These are phyloP conservation scores for Colletotrichum kahawae DNA, from an alignment of 2,329 filamentous ascomycete genomes.

Conservation along the genomic window DNA sequence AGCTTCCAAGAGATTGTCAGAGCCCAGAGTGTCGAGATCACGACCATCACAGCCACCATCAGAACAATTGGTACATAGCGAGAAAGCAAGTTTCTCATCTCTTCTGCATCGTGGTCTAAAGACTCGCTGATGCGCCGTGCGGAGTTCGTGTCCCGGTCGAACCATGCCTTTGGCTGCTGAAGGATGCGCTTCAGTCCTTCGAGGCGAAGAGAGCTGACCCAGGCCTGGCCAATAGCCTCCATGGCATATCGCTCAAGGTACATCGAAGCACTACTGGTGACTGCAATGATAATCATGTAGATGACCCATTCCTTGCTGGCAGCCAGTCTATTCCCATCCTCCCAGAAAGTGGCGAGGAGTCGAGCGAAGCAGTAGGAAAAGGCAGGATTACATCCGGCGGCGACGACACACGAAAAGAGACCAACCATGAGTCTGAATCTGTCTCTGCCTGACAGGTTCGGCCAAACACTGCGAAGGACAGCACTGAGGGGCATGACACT, in stretches of 20 bases:
- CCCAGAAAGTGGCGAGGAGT: slow-evolving; percentile 74
- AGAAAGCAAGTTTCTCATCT: slow-evolving; percentile 83
- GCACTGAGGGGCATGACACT: slow-evolving; percentile 38
- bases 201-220: slow-evolving; percentile 75
- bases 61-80: slow-evolving; percentile 76
- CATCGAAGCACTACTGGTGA: slow-evolving; percentile 67
- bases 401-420: slow-evolving; percentile 64
- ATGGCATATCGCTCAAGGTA: slow-evolving; percentile 74
- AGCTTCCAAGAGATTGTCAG: slow-evolving; percentile 79
- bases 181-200: slow-evolving; percentile 74
- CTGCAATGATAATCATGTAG: slow-evolving; percentile 69
- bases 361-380: slow-evolving; percentile 81
- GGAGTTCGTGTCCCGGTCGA: slow-evolving; percentile 71
- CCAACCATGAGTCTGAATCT: slow-evolving; percentile 63
- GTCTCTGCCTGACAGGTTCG: slow-evolving; percentile 32
- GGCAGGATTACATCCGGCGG: slow-evolving; percentile 71
- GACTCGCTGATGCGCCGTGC: slow-evolving; percentile 69
- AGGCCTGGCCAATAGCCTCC: slow-evolving; percentile 74
- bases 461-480: neutral
- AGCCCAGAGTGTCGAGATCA: slow-evolving; percentile 76
- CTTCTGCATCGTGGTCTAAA: slow-evolving; percentile 83
- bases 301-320: slow-evolving; percentile 71
- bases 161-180: slow-evolving; percentile 79
- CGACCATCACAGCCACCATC: slow-evolving; percentile 68
- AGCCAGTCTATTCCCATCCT: slow-evolving; percentile 49